Conservation (phyloP, 495 filamentous ascomycete species). For the Penicillium angulare region DNA sequence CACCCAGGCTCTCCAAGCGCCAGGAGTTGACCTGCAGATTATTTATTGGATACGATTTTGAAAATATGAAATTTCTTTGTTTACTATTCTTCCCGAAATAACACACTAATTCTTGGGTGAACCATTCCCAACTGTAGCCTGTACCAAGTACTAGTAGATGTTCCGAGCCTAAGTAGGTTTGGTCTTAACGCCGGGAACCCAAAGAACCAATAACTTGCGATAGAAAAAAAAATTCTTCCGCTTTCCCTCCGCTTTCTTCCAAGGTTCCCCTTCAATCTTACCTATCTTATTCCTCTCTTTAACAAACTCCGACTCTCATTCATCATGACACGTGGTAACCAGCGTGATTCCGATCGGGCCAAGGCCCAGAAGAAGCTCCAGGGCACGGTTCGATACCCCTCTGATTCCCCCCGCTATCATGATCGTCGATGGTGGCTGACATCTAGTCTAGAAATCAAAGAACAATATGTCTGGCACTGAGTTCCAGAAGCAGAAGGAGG, state of each 20-base stretch:
- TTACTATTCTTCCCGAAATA: background rate
- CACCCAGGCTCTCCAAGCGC: conserved; percentile 3
- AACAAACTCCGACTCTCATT: conserved; percentile 1
- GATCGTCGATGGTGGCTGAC: conserved; percentile 3
- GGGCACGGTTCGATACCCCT: conserved; percentile 31
- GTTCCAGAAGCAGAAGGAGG: conserved; percentile 70
- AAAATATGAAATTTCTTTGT: too few species aligned
- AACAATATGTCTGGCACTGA: conserved; percentile 62
- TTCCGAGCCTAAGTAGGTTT: too few species aligned
- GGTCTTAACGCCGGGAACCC: too few species aligned
- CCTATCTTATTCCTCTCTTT: background rate
- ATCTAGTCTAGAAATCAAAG: conserved; percentile 58
- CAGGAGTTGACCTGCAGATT: conserved; percentile 1
- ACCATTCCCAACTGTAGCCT: too few species aligned
- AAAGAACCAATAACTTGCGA: too few species aligned
- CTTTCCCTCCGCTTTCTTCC: background rate
- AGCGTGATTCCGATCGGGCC: conserved; percentile 84
- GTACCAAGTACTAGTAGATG: too few species aligned
- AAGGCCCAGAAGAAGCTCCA: conserved; percentile 70
- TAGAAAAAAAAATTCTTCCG: too few species aligned
- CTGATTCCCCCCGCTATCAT: background rate
- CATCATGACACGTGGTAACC: conserved; percentile 89
- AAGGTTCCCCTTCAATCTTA: conserved; percentile 2
- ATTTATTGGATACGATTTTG: too few species aligned
- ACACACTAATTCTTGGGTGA: too few species aligned